Base-by-base conservation (phyloP, 2,329 filamentous ascomycete species). In the Scytalidium sp. region DNA sequence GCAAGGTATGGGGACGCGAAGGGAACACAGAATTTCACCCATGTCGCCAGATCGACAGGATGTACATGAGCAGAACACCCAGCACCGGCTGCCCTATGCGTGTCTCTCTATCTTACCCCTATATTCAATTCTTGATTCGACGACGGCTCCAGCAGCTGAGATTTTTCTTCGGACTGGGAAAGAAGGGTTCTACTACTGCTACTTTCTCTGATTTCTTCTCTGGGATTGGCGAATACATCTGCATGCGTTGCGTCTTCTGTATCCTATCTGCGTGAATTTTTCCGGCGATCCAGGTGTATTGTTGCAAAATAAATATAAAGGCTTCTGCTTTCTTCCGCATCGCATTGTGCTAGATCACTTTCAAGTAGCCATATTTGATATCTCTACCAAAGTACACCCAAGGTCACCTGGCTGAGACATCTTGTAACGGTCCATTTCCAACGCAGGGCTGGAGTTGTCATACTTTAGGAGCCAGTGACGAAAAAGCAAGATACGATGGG, bases 41-140 rank as follows among this genome's bases (percentile, higher is more conserved):
- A 39, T 10, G 25, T 27, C 42, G 25, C 42, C 21, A 44, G 20
- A 47, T 47, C 45, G 20, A 47, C 20, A 53, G 45, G 11, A 50
- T 17, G 11, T 50, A 17, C 15, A 50, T 36, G 15, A 4, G 32
- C 32, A 4, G 32, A 36, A 36, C 4, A 8, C n/a, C 5, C 13
- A 27, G 32, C 13, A 10, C 32, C 17, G 32, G 7, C 25, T 29
- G 25, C 25, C 25, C 32, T 36, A 5, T 36, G 11, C 17, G 32
- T n/a, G 7, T 29, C 13, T 36, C 32, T 36, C 13, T 36, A 10
- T 36, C 32, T 36, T 36, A 36, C 32, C 8, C n/a, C 32, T 36
- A 36, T 15, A 36, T 36, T 36, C 32, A 5, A 36, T 8, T 36
- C 32, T 36, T 36, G 32, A 36, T 36, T 36, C 32, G 32, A 36